A percentile compares a stretch with the other conserved stretches of the same genome.
Evolutionary conservation across 1,139 yeast genomes (phyloP).

Genomic region (Blastobotrys capitulatus): DNA sequence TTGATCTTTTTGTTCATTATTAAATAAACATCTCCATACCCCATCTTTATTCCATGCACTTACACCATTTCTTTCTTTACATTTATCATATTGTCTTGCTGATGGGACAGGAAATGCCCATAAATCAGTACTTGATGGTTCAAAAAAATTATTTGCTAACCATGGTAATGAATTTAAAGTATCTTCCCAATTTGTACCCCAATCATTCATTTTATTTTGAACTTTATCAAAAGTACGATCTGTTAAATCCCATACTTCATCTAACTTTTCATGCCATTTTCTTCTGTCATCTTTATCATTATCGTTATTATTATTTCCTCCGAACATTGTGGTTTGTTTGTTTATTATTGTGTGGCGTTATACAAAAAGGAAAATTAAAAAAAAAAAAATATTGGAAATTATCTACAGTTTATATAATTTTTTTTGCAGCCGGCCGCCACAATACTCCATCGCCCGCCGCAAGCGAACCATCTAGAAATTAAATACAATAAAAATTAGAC

Average conservation of each 20-base stretch:
- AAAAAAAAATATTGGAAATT: not conserved
- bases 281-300: constrained; percentile 1
- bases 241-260: constrained; percentile 19
- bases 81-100: constrained; percentile 52
- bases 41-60: constrained; percentile 76
- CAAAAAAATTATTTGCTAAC: constrained; percentile 9
- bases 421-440: too few species aligned
- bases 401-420: not conserved
- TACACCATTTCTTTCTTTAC: constrained; percentile 58
- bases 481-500: not conserved
- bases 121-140: constrained; percentile 6
- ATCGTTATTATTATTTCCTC: constrained; percentile 4
- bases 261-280: constrained; percentile 14
- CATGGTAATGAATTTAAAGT: constrained; percentile 13
- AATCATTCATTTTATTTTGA: constrained; percentile 13
- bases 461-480: not conserved
- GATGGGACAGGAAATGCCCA: constrained; percentile 62
- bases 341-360: too few species aligned
- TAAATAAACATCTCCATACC: constrained; percentile 84
- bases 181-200: constrained; percentile 15
- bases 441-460: constrained; percentile 3
- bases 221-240: constrained; percentile 19
- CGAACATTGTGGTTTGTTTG: not conserved
- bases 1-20: constrained; percentile 34
- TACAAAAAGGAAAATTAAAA: not conserved